Percentiles rank a stretch among this genome's conserved stretches.
Conservation (phyloP, 176 grass and related monocot species). For the Alloteropsis semialata region DNA sequence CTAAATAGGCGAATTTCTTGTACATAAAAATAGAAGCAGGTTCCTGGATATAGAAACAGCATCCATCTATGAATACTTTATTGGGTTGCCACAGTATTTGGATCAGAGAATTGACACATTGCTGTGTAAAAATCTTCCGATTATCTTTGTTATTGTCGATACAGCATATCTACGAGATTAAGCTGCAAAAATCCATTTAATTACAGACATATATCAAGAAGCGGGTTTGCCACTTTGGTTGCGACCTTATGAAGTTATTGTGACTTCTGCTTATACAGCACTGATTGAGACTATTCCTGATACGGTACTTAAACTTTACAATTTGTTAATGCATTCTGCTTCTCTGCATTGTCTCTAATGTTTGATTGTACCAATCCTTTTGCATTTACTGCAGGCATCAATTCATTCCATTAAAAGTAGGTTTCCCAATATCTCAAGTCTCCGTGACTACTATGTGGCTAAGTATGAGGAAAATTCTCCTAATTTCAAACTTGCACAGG, state of each 20-base stretch:
- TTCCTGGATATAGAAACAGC: not conserved
- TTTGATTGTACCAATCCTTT: constrained; percentile 11
- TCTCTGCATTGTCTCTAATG: constrained; percentile 4
- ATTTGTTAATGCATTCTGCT: not conserved
- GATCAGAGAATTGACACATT: not conserved
- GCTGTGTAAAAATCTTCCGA: not conserved
- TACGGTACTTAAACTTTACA: constrained; percentile 54
- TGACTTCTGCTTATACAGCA: constrained; percentile 95
- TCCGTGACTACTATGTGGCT: constrained; percentile 85
- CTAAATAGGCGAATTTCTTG: not conserved
- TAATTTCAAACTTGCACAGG: constrained; percentile 97
- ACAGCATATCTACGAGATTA: not conserved
- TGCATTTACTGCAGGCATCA: constrained; percentile 65
- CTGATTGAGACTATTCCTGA: constrained; percentile 99
- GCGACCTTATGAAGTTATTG: constrained; percentile 95
- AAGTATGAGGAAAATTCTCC: constrained; percentile 98
- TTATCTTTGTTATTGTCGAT: not conserved
- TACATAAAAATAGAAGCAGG: not conserved
- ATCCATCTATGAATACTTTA: not conserved
- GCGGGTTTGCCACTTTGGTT: constrained; percentile 98
- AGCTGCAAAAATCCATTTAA: constrained; percentile 13
- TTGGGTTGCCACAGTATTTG: not conserved
- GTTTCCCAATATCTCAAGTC: constrained; percentile 79
- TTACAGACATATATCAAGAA: constrained; percentile 99
- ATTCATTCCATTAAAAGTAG: constrained; percentile 99